Evolutionary conservation across 306 rosid species (phyloP), one percentile per base, ranked within the genome.

Genomic region (Quercus robur): DNA sequence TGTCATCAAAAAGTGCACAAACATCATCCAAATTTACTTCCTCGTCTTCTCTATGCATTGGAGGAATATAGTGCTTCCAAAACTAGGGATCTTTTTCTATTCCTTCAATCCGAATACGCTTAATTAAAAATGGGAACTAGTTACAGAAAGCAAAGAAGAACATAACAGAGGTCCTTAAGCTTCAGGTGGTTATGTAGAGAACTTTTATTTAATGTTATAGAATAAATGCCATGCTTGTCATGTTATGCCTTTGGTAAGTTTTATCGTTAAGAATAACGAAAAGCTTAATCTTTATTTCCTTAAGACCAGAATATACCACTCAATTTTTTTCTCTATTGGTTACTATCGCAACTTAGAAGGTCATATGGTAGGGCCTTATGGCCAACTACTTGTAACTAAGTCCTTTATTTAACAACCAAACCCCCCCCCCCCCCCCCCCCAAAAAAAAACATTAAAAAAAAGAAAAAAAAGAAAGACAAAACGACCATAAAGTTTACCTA

Each of bases 11-110:
- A 61, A 90, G 97, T 77, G 99, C 98, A 75, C 20, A 82, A 78
- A 93, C 88, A 72, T 95, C 99, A 69, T 93, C 96, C 86, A 91
- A 87, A 82, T 85, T 89, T 76, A 93, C 96, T 84, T 95, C 92
- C 83, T 84, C 91, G 41, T 75, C 84, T 83, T 83, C 91, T 79
- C 83, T 12, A 31, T 81, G 82, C 58, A 77, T 84, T 71, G 79
- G 81, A 74, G 93, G 93, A 33, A 71, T 62, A 84, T 93, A 93
- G 81, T 84, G 81, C 83, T 78, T 83, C 30, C 44, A 21, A 71
- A 93, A 95, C 97, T 98, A 93, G 51, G 94, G 89, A 80, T 91
- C 92, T 80, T 87, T 90, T 82, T 87, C 86, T 55, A 93, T 88
- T 81, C 72, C 93, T 62, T 85, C 81, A 18, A 95, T 93, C 75